Base-by-base conservation (phyloP, 2,329 filamentous ascomycete genomes). In the Arthrinium puccinioides region DNA sequence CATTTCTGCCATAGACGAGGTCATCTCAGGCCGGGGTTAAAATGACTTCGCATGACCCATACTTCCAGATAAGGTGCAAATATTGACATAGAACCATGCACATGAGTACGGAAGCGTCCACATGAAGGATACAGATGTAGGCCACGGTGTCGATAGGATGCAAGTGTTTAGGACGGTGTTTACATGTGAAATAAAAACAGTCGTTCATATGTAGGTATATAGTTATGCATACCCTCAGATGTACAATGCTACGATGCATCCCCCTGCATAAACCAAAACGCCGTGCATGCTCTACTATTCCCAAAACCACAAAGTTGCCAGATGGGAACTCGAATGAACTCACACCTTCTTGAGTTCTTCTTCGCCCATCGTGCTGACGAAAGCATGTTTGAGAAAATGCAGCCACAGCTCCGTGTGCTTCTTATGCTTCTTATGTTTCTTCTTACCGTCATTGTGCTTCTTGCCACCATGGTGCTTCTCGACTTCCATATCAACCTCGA, bases 351-450 rank as follows among this genome's bases (percentile, higher is more conserved):
- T 63, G 24, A 94, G 67, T 27, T 90, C 78, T 34, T 82, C 70
- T 37, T 76, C 64, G 35, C 77, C 71, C 49, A 84, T 63, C 4
- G 82, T 88, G 26, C 79, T 76, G 16, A 94, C 84, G 62, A 92
- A 94, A 1, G 88, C 88, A 39, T 87, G 78, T 41, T 67, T 61
- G 20, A 94, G 64, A 56, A 94, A 95, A 34, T 82, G 77, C 42
- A 80, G 69, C 88, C 88, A 95, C 6, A 78, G 67, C 56, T 82
- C 79, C 55, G 83, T 82, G 49, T 73, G 71, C 48, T 67, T 67
- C 44, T 66, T 62, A 39, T 72, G 67, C 52, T 73, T 74, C 60
- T 47, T 71, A 49, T 41, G 51, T 40, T 18, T 47, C 62, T 43
- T 70, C 65, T 42, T 63, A 55, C 21, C 63, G 59, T 6, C 49